A percentile compares a stretch with the other conserved stretches of the same genome.
phyloP scores from a whole-genome alignment of 208 protist genomes.

The Dictyostelium gargantuum region DNA sequence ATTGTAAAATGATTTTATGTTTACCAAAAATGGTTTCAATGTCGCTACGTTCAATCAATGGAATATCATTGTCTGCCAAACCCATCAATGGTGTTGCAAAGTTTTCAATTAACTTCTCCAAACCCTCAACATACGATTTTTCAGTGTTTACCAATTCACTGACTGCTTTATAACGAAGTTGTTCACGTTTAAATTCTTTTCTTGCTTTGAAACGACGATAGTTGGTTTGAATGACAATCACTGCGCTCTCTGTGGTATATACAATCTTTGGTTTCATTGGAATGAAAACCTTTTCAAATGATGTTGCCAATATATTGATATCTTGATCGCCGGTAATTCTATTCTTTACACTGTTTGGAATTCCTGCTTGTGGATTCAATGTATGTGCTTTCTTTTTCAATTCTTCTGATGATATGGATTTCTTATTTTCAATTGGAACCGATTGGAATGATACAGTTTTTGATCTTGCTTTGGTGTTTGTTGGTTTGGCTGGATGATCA shows the following conservation, averaged over 20 bases:
- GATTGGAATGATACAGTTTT: conserved; percentile 32
- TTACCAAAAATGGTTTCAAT: conserved; percentile 63
- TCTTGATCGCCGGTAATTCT: neutral
- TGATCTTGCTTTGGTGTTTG: neutral
- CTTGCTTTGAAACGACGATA: conserved; percentile 14
- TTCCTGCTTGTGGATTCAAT: neutral
- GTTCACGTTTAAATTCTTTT: conserved; percentile 43
- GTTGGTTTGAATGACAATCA: neutral
- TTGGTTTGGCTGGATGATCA: neutral
- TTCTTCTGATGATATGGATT: conserved; percentile 4
- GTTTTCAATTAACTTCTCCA: conserved; percentile 53
- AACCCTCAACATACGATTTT: conserved; percentile 49
- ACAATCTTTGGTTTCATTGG: neutral
- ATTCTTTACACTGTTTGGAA: neutral
- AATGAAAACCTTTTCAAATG: conserved; percentile 48
- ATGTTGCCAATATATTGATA: neutral
- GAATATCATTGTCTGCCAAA: neutral
- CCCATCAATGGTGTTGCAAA: conserved; percentile 34
- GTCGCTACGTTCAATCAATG: conserved; percentile 6
- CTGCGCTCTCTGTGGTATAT: conserved; percentile 8
- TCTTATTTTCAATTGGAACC: conserved; percentile 8
- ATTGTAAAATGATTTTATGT: conserved; percentile 26
- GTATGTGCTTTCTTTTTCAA: neutral
- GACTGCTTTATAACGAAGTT: conserved; percentile 37
- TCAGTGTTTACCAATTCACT: conserved; percentile 59